Evolutionary conservation across 768 basidiomycete genomes (phyloP).

Genomic region (Gloeophyllum trabeum): DNA sequence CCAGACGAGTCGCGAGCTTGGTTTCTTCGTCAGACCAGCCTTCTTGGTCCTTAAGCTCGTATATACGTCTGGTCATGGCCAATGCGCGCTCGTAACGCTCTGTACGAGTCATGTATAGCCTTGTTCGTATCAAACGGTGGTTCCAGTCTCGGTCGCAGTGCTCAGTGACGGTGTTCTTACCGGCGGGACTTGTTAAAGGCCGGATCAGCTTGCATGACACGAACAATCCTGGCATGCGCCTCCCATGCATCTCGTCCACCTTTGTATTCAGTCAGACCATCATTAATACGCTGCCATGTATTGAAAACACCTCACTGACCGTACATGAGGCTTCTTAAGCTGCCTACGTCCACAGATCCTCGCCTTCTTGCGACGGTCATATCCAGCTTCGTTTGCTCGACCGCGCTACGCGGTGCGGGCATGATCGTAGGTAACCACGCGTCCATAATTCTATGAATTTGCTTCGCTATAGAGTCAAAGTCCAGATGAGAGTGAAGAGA

Average conservation of each 20-base stretch:
- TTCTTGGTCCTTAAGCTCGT: constrained; percentile 44
- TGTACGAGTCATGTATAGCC: constrained; percentile 45
- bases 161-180: too few relatives aligned
- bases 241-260: constrained; percentile 41
- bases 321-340: constrained; percentile 38
- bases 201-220: constrained; percentile 39
- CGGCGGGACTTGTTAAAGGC: constrained; percentile 47
- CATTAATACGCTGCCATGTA: constrained; percentile 29
- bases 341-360: constrained; percentile 29
- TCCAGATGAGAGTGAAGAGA: too few relatives aligned
- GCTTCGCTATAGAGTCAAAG: too few relatives aligned
- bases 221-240: constrained; percentile 30
- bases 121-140: constrained; percentile 12
- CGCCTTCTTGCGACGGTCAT: constrained; percentile 36
- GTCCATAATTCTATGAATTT: too few relatives aligned
- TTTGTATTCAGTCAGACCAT: too few relatives aligned
- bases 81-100: constrained; percentile 48
- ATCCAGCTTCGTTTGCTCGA: constrained; percentile 17
- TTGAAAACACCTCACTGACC: constrained; percentile 21
- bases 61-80: constrained; percentile 40
- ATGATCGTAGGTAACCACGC: too few relatives aligned
- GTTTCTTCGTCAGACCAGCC: constrained; percentile 41
- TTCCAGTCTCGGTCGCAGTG: background rate
- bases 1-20: constrained; percentile 28
- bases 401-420: background rate